phyloP scores from a whole-genome alignment of 225 moss, liverwort and hornwort genomes.

The Marchantia paleacea region DNA sequence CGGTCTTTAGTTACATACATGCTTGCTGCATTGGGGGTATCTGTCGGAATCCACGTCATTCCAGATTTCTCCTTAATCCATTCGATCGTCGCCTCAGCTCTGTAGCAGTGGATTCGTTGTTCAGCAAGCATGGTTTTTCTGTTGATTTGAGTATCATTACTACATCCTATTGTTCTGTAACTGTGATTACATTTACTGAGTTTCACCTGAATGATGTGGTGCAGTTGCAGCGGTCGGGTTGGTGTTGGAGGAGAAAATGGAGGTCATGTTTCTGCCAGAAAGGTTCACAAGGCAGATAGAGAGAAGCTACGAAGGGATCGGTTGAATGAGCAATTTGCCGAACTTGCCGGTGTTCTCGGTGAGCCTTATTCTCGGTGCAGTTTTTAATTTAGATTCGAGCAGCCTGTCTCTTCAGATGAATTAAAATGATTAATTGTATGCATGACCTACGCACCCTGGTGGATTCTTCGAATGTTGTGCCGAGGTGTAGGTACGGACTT shows the following conservation, averaged over 20 bases:
- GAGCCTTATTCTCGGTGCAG: slow-evolving; percentile 16
- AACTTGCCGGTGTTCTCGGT: slow-evolving; percentile 90
- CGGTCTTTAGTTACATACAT: not conserved
- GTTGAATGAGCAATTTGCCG: slow-evolving; percentile 90
- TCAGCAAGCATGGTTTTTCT: not conserved
- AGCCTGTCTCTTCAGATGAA: not conserved
- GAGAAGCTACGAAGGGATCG: slow-evolving; percentile 96
- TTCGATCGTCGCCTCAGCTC: not conserved
- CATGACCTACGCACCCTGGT: not conserved
- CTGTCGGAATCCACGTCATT: not conserved
- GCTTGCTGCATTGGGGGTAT: not conserved
- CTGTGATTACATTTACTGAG: not conserved
- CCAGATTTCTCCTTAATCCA: not conserved
- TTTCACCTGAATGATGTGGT: slow-evolving; percentile 15
- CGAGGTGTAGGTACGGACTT: not conserved
- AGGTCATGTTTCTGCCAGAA: slow-evolving; percentile 73
- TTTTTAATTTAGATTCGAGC: not conserved
- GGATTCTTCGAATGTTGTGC: not conserved
- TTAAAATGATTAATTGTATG: too few relatives aligned
- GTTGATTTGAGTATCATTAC: too few relatives aligned
- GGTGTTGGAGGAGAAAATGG: slow-evolving; percentile 48
- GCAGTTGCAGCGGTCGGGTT: slow-evolving; percentile 54
- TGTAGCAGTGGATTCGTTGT: not conserved
- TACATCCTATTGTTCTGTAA: not conserved
- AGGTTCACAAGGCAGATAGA: slow-evolving; percentile 94